phyloP scores from a whole-genome alignment of 441 rosid species.

The Pelargonium citronellum region DNA sequence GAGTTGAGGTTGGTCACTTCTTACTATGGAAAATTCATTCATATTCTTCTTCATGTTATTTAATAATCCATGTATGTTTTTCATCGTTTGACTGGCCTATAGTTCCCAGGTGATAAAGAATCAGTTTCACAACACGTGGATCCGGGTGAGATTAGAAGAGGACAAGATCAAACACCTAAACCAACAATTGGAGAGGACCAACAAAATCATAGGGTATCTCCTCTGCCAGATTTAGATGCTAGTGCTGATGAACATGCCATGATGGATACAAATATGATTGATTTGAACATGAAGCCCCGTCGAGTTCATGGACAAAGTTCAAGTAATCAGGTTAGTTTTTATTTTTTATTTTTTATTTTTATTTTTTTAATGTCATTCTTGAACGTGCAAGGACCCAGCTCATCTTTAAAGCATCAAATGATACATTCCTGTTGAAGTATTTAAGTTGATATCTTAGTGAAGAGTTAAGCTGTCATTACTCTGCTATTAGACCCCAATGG shows the following conservation, averaged over 20 bases:
- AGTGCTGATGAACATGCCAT: conserved; percentile 32
- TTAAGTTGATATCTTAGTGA: no score
- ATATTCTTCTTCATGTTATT: neutral
- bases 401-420: neutral
- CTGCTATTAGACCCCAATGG: no score
- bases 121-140: conserved; percentile 28
- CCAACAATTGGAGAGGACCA: conserved; percentile 23
- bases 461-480: neutral
- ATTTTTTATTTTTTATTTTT: no score
- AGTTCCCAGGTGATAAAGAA: conserved; percentile 68
- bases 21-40: neutral
- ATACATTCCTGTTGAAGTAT: neutral
- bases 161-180: conserved; percentile 27
- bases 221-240: conserved; percentile 26
- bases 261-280: conserved; percentile 44
- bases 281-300: conserved; percentile 64
- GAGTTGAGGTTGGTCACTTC: conserved; percentile 47
- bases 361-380: neutral
- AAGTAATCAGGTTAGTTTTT: conserved; percentile 41
- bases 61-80: neutral
- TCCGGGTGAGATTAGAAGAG: conserved; percentile 25
- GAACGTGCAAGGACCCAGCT: neutral
- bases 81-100: conserved; percentile 16
- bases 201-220: conserved; percentile 31
- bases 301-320: conserved; percentile 46